phyloP scores from a whole-genome alignment of 2,329 filamentous ascomycete species.

The Chlorencoelia australis region DNA sequence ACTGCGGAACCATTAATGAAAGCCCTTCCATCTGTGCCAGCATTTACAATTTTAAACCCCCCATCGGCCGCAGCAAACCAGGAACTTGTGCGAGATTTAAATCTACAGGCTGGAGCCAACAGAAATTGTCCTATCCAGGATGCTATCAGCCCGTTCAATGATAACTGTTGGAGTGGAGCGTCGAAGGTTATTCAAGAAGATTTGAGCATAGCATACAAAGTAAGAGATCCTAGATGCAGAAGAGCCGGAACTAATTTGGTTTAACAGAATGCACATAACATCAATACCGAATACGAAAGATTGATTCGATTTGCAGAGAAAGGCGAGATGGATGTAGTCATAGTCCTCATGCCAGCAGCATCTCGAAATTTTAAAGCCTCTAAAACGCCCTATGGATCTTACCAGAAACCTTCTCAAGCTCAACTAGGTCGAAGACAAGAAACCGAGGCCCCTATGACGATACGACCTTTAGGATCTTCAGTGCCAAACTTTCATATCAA shows the following conservation, averaged over 20 bases:
- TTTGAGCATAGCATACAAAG: constrained; percentile 15
- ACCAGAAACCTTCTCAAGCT: constrained; percentile 17
- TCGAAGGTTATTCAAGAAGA: constrained; percentile 21
- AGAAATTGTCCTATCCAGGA: constrained; percentile 19
- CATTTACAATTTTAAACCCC: constrained; percentile 40
- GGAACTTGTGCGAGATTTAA: constrained; percentile 26
- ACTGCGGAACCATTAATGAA: constrained; percentile 34
- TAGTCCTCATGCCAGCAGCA: constrained; percentile 23
- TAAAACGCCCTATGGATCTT: constrained; percentile 23
- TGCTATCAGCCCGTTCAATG: constrained; percentile 23
- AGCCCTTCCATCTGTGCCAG: constrained; percentile 32
- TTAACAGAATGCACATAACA: neutral
- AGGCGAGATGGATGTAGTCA: constrained; percentile 21
- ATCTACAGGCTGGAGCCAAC: constrained; percentile 17
- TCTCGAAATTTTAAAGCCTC: constrained; percentile 13
- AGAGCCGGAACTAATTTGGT: neutral
- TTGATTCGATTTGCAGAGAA: constrained; percentile 20
- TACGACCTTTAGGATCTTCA: constrained; percentile 7
- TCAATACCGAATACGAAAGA: constrained; percentile 9
- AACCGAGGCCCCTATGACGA: constrained; percentile 23
- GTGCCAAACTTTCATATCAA: constrained; percentile 6
- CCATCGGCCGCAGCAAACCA: constrained; percentile 28
- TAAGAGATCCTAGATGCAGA: constrained; percentile 7
- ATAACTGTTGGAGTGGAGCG: constrained; percentile 28
- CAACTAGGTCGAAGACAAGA: constrained; percentile 16